A percentile compares a stretch with the other conserved stretches of the same genome.
Conservation (phyloP, 768 basidiomycete species). For the Pulveroboletus ravenelii region DNA sequence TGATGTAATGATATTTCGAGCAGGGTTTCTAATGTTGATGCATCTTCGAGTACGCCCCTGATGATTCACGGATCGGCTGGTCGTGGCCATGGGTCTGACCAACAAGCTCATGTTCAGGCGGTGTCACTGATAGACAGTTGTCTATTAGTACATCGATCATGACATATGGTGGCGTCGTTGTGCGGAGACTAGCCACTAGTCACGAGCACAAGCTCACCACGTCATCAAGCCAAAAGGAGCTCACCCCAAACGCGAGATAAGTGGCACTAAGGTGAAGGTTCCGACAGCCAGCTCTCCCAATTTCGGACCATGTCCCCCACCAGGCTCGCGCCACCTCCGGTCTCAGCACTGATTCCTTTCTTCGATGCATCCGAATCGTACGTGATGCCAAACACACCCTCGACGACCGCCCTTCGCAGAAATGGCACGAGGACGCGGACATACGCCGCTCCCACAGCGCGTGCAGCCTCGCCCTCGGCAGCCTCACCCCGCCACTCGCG, state of each 20-base stretch:
- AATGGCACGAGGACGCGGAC: slow-evolving; percentile 66
- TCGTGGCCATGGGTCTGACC: neutral
- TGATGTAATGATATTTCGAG: neutral
- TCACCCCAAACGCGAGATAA: neutral
- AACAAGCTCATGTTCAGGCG: neutral
- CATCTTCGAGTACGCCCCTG: neutral
- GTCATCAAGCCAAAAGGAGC: neutral
- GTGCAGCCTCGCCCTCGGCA: slow-evolving; percentile 34
- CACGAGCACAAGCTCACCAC: neutral
- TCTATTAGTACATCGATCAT: neutral
- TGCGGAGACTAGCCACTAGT: neutral
- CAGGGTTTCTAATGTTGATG: neutral
- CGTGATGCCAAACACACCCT: slow-evolving; percentile 63
- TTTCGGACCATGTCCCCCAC: slow-evolving; percentile 12
- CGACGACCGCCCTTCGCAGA: slow-evolving; percentile 59
- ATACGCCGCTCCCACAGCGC: slow-evolving; percentile 54
- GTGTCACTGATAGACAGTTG: neutral
- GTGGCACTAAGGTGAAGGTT: slow-evolving; percentile 3
- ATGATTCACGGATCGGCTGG: neutral
- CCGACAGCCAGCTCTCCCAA: slow-evolving; percentile 31
- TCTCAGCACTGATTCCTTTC: neutral
- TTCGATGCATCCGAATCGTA: slow-evolving; percentile 12
- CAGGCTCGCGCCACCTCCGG: neutral
- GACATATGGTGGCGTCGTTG: neutral
- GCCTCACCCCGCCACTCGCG: slow-evolving; percentile 34